phyloP scores from a whole-genome alignment of 2,329 filamentous ascomycete species.

The Fusarium tricinctum region DNA sequence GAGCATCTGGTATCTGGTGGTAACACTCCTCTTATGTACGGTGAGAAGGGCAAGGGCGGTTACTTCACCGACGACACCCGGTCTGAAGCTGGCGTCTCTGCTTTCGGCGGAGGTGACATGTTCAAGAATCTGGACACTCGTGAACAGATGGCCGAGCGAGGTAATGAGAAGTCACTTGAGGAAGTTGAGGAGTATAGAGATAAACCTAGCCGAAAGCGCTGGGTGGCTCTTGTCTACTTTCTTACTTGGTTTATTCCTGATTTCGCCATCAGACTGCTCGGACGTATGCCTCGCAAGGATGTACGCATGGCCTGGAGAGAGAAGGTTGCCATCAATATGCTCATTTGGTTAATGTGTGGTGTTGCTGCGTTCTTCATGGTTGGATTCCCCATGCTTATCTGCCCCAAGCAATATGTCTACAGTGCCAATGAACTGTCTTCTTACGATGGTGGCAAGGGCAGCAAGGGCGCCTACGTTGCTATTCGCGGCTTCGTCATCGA shows the following conservation, averaged over 20 bases:
- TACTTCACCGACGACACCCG: conserved; percentile 93
- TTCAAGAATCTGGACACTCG: conserved; percentile 96
- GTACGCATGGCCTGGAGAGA: conserved; percentile 95
- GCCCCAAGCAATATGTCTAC: conserved; percentile 90
- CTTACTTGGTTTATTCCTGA: conserved; percentile 92
- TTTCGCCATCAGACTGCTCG: conserved; percentile 80
- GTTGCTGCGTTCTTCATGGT: conserved; percentile 91
- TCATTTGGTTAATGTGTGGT: conserved; percentile 91
- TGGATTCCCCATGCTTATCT: conserved; percentile 87
- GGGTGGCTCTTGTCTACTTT: conserved; percentile 86
- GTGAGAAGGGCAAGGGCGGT: conserved; percentile 81
- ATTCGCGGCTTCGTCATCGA: conserved; percentile 94
- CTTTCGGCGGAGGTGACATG: conserved; percentile 94
- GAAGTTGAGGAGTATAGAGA: conserved; percentile 89
- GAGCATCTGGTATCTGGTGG: conserved; percentile 69
- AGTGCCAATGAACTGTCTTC: conserved; percentile 80
- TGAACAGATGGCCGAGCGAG: conserved; percentile 94
- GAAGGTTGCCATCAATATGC: conserved; percentile 96
- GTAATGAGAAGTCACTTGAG: conserved; percentile 88
- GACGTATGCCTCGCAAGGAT: conserved; percentile 92
- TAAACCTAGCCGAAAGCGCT: conserved; percentile 86
- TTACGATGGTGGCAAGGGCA: conserved; percentile 78
- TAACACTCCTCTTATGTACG: conserved; percentile 72
- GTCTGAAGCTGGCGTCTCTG: conserved; percentile 93
- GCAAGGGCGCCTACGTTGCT: conserved; percentile 75